phyloP scores from a whole-genome alignment of 805 yeast species.

The Pichia cephalocereana region DNA sequence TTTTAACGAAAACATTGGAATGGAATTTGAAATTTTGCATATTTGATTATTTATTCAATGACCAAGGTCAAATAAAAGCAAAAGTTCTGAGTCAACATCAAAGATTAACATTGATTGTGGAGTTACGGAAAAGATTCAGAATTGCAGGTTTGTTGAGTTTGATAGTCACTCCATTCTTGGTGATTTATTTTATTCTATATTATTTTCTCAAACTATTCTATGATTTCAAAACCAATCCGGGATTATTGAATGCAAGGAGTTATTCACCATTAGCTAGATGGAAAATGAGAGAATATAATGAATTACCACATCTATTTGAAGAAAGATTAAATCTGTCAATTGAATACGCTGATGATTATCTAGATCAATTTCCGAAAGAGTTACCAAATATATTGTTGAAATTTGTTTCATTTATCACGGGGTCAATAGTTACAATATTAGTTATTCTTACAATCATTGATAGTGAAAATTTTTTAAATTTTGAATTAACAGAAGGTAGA shows the following conservation, averaged over 20 bases:
- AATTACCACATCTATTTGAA: conserved; percentile 79
- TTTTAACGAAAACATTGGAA: conserved; percentile 79
- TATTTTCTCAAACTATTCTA: conserved; percentile 88
- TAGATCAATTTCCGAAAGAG: conserved; percentile 89
- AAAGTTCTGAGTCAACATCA: conserved; percentile 62
- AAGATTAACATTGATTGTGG: conserved; percentile 55
- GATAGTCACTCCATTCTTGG: conserved; percentile 76
- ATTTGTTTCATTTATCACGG: conserved; percentile 66
- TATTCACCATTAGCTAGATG: conserved; percentile 93
- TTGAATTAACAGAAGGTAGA: conserved; percentile 75
- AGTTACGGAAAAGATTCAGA: conserved; percentile 69
- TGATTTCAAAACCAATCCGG: conserved; percentile 84
- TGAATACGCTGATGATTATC: conserved; percentile 72
- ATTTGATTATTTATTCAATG: conserved; percentile 76
- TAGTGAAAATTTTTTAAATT: conserved; percentile 83
- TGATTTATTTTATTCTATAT: conserved; percentile 68
- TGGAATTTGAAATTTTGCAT: conserved; percentile 91
- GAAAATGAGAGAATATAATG: conserved; percentile 92
- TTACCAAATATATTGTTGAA: conserved; percentile 44
- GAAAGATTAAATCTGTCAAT: conserved; percentile 69
- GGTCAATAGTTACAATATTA: conserved; percentile 83
- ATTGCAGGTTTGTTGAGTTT: conserved; percentile 83
- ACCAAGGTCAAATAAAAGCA: conserved; percentile 71
- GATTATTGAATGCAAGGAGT: conserved; percentile 71
- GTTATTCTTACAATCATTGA: conserved; percentile 72